phyloP scores from a whole-genome alignment of 192 early-diverging fungal species.

The Backusella parvicylindrica region DNA sequence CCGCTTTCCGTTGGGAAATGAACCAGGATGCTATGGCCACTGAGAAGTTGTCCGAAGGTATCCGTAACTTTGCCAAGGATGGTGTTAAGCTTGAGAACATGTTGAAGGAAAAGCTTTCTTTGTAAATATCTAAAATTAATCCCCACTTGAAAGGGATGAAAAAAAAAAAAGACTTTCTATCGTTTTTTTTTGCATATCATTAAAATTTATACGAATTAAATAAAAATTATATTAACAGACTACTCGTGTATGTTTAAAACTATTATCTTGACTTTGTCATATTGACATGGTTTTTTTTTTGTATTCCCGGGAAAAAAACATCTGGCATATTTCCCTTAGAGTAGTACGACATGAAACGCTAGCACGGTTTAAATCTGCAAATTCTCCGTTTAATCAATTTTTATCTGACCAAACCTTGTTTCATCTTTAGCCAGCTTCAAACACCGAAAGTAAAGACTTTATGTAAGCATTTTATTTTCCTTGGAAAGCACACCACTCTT shows the following conservation, averaged over 20 bases:
- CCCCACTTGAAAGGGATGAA: neutral
- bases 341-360: neutral
- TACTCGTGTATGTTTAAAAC: neutral
- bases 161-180: neutral
- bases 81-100: constrained; percentile 71
- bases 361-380: neutral
- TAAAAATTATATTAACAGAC: neutral
- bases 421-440: neutral
- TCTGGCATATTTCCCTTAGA: neutral
- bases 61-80: constrained; percentile 96
- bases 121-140: constrained; percentile 14
- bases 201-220: neutral
- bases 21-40: constrained; percentile 99
- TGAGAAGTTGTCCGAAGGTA: constrained; percentile 97
- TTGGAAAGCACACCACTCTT: neutral
- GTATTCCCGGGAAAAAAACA: neutral
- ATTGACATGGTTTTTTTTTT: neutral
- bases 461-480: neutral
- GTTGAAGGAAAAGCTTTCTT: constrained; percentile 54
- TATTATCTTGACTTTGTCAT: neutral
- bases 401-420: neutral
- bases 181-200: neutral
- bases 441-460: neutral
- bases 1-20: constrained; percentile 91
- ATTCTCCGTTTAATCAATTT: neutral